Conservation (phyloP, 2,329 filamentous ascomycete genomes). For the Monosporascus sp. region DNA sequence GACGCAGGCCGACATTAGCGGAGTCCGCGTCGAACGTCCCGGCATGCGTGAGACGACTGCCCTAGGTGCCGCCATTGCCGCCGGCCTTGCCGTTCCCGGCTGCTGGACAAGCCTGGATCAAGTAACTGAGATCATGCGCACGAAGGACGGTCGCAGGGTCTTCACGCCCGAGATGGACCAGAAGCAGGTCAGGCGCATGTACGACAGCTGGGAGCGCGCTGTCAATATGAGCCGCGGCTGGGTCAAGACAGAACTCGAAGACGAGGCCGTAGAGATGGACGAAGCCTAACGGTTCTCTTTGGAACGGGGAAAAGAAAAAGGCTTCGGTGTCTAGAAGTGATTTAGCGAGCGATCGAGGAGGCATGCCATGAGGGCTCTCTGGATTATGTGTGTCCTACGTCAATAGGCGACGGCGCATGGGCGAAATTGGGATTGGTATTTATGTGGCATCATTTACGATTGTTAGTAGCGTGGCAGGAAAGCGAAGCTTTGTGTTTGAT, state of each 20-base stretch:
- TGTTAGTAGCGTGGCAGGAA: too few species aligned
- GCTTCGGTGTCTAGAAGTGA: background rate
- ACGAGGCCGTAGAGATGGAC: conserved; percentile 7
- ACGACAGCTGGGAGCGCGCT: conserved; percentile 50
- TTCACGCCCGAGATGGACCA: conserved; percentile 62
- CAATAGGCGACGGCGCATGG: too few species aligned
- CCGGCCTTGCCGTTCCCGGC: conserved; percentile 69
- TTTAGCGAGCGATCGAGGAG: background rate
- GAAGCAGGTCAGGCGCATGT: conserved; percentile 37
- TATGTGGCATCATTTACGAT: too few species aligned
- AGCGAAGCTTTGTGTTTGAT: too few species aligned
- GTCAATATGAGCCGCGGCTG: conserved; percentile 55
- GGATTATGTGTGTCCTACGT: background rate
- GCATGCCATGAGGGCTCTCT: background rate
- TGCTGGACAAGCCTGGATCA: conserved; percentile 75
- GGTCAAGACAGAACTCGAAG: conserved; percentile 33
- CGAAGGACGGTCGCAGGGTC: conserved; percentile 60
- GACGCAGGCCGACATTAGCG: conserved; percentile 80
- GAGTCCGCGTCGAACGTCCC: conserved; percentile 77
- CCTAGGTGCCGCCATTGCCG: conserved; percentile 81
- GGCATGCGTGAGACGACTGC: conserved; percentile 89
- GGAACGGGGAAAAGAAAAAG: background rate
- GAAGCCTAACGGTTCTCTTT: background rate
- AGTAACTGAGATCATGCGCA: conserved; percentile 59
- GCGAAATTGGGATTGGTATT: background rate